A percentile compares a stretch with the other conserved stretches of the same genome.
Conservation (phyloP, 2,329 filamentous ascomycete species). For the Lizonia empirigonia region DNA sequence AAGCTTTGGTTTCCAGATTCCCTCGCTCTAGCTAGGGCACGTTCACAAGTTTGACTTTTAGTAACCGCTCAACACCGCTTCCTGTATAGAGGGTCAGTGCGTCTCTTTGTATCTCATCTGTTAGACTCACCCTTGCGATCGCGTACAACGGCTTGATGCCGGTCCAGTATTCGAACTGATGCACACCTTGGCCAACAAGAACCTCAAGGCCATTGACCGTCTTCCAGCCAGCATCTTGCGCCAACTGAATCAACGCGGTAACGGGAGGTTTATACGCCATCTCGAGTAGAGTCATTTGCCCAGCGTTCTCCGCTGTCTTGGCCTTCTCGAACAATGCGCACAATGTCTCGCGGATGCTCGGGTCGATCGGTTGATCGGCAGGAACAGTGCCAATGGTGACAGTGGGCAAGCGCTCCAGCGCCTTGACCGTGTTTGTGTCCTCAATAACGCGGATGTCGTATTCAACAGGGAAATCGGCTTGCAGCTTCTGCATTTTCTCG, state of each 20-base stretch:
- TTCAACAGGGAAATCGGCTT: constrained; percentile 71
- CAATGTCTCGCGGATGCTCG: constrained; percentile 69
- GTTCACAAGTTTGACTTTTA: neutral
- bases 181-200: constrained; percentile 80
- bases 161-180: constrained; percentile 89
- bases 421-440: constrained; percentile 57
- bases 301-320: constrained; percentile 26
- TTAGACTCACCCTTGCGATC: constrained; percentile 64
- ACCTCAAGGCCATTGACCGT: constrained; percentile 89
- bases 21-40: neutral
- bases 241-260: constrained; percentile 85
- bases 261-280: constrained; percentile 94
- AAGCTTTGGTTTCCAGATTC: neutral
- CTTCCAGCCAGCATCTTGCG: constrained; percentile 76
- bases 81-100: constrained; percentile 17
- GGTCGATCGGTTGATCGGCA: constrained; percentile 81
- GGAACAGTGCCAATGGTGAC: constrained; percentile 92
- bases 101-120: neutral
- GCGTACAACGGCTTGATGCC: constrained; percentile 75
- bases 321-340: constrained; percentile 56
- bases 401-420: constrained; percentile 58
- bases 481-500: constrained; percentile 70
- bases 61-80: constrained; percentile 28
- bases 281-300: constrained; percentile 71
- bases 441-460: constrained; percentile 68